Evolutionary conservation across 371 early-diverging fungal genomes (phyloP), one percentile per base, ranked within the genome.

Genomic region (Mortierella sp.): DNA sequence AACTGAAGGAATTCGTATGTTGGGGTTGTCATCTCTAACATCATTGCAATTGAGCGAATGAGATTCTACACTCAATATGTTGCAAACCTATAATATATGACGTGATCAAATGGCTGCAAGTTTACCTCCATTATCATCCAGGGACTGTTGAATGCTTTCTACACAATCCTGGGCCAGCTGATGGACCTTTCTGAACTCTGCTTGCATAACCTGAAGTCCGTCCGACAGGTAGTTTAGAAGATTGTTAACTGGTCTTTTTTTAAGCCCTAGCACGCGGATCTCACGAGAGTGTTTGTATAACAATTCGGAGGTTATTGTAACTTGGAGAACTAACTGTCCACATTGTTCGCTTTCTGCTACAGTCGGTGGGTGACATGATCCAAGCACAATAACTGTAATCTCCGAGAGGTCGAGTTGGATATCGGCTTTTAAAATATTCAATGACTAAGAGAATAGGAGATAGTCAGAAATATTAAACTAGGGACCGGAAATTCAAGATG

Each of bases 1-100:
- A 78, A 32, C 42, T 72, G 79, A 4, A 69, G 42, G 56, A 78
- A 78, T 26, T 78, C 79, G 47, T 65, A 57, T 2, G 67, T 55
- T 26, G 79, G 70, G 8, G 68, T 61, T 12, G 66, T 63, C 28
- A 15, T 58, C n/a, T 53, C 79, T 78, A 73, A 3, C 37, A 19
- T 19, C 53, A 43, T 58, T 12, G 17, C 31, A 3, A 54, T 15
- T 26, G 28, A n/a, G 4, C 1, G 45, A 26, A 4, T 22, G 19
- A 17, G 8, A 34, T 2, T 31, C 17, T 37, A 22, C 22, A 17
- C 1, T 23, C 34, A 29, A n/a, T 3, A 37, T 34, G 23, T 9
- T 22, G 19, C n/a, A 17, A 17, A 26, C 7, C 3, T 26, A 1
- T 2, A 34, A 45, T 1, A n/a, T 22, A 28, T 5, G 0, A 35